Conservation (phyloP, 768 basidiomycete species). For the Lactarius evosmus region DNA sequence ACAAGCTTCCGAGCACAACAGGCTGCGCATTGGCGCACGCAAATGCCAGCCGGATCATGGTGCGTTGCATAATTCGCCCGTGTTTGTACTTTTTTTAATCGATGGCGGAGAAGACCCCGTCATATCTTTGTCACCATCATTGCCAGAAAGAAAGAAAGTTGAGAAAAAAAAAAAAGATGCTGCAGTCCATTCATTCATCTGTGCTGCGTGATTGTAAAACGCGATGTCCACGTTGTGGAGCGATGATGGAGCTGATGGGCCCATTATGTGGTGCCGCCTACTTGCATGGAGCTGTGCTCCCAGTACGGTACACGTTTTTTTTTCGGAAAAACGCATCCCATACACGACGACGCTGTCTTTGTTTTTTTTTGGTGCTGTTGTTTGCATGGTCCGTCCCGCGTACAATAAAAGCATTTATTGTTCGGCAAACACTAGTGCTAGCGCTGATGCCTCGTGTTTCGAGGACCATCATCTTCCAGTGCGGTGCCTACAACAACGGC, state of each 20-base stretch:
- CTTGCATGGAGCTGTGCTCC: not conserved
- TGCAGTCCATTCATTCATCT: not conserved
- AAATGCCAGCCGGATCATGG: not conserved
- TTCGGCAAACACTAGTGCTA: not conserved
- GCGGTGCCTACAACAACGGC: not conserved
- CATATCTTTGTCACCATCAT: not conserved
- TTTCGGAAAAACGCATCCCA: not conserved
- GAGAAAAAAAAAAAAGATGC: not conserved
- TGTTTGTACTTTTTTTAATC: not conserved
- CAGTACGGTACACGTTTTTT: not conserved
- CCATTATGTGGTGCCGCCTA: not conserved
- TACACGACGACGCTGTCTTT: not conserved
- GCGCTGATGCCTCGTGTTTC: not conserved
- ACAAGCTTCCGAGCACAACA: not conserved
- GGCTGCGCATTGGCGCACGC: not conserved
- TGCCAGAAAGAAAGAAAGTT: not conserved
- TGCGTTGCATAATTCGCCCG: not conserved
- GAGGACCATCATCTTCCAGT: not conserved
- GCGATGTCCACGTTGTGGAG: not conserved
- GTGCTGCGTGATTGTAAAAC: not conserved
- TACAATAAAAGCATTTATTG: not conserved
- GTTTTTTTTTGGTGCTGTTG: not conserved
- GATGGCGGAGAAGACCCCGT: not conserved
- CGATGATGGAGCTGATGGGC: conserved; percentile 1
- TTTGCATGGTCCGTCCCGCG: not conserved